Evolutionary conservation across 2,329 filamentous ascomycete species (phyloP).

Genomic region (Orbilia javanica): DNA sequence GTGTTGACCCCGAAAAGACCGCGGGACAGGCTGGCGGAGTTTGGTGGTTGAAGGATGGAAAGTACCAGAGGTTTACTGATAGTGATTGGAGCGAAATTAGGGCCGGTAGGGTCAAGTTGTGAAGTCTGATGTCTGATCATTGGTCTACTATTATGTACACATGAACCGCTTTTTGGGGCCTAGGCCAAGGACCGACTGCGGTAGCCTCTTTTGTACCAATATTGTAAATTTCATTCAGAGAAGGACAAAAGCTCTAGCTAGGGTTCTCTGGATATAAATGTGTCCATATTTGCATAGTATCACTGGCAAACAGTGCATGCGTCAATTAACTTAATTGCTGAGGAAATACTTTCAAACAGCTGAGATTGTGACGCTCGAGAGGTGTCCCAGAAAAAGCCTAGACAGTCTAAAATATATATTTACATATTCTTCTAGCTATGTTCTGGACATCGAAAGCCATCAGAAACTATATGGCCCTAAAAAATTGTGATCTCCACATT

Average conservation of each 20-base stretch:
- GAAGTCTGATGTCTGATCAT: constrained; percentile 64
- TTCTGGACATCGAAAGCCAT: too few relatives aligned
- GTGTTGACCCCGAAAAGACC: constrained; percentile 75
- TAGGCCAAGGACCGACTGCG: neutral
- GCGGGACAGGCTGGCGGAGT: constrained; percentile 66
- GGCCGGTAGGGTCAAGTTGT: constrained; percentile 79
- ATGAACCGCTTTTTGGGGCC: neutral
- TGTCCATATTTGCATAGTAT: neutral
- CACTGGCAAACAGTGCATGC: neutral
- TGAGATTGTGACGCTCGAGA: too few relatives aligned
- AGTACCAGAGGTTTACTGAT: constrained; percentile 76
- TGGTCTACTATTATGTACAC: neutral
- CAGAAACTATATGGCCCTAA: too few relatives aligned
- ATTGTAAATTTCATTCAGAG: too few relatives aligned
- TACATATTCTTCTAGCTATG: too few relatives aligned
- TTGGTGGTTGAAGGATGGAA: constrained; percentile 75
- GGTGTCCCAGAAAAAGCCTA: too few relatives aligned
- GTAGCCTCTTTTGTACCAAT: neutral
- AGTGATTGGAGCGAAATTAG: constrained; percentile 78
- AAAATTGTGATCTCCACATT: too few relatives aligned
- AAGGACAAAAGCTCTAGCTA: neutral
- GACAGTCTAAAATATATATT: too few relatives aligned
- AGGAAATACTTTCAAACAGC: too few relatives aligned
- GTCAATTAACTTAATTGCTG: too few relatives aligned
- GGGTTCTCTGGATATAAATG: neutral